Conservation (phyloP, 345 rosid species). For the Anacardium occidentale region DNA sequence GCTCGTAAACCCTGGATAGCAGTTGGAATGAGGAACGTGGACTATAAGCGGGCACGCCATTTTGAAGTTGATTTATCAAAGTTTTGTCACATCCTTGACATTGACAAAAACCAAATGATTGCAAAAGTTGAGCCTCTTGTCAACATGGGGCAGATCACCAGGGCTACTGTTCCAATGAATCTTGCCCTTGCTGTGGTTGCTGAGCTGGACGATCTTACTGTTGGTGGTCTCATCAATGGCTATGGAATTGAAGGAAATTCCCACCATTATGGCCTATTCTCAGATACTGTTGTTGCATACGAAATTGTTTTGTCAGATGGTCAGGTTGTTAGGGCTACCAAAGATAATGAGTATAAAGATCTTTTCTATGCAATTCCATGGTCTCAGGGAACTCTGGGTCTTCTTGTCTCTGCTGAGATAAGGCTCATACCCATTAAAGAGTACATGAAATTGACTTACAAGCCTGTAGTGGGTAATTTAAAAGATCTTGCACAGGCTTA, state of each 20-base stretch:
- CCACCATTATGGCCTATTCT: constrained; percentile 88
- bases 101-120: constrained; percentile 79
- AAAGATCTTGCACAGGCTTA: constrained; percentile 76
- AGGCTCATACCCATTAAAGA: constrained; percentile 84
- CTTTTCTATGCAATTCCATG: constrained; percentile 92
- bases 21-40: constrained; percentile 99
- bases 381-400: constrained; percentile 98
- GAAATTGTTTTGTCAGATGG: constrained; percentile 93
- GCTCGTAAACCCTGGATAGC: constrained; percentile 99
- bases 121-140: constrained; percentile 98
- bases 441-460: constrained; percentile 93
- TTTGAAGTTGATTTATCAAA: constrained; percentile 90
- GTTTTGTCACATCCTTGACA: constrained; percentile 77
- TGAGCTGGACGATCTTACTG: constrained; percentile 98
- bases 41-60: constrained; percentile 94
- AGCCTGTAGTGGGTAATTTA: constrained; percentile 71
- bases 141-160: constrained; percentile 95
- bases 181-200: constrained; percentile 97
- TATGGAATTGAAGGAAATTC: constrained; percentile 99
- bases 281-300: constrained; percentile 94
- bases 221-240: constrained; percentile 98
- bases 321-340: constrained; percentile 83
- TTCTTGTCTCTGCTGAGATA: constrained; percentile 93
- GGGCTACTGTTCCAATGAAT: constrained; percentile 88
- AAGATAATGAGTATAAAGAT: constrained; percentile 88